Conservation (phyloP, 73 alveolate species). For the Durusdinium trenchii region DNA sequence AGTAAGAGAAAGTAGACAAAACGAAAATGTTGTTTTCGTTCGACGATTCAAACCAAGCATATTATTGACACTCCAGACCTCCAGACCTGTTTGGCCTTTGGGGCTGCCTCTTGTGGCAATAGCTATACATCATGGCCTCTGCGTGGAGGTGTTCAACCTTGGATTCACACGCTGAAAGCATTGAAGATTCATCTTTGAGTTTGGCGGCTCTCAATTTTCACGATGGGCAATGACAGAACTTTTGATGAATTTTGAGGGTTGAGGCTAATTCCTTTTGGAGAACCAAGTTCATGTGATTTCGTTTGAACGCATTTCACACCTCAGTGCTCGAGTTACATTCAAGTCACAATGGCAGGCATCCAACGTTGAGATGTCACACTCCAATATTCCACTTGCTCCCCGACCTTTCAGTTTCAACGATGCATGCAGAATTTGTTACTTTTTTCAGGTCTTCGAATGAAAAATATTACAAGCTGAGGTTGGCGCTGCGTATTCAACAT, state of each 20-base stretch:
- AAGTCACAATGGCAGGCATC: slow-evolving; percentile 80
- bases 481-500: slow-evolving; percentile 45
- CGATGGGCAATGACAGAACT: not conserved
- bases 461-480: not conserved
- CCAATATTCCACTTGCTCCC: slow-evolving; percentile 90
- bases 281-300: not conserved
- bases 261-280: not conserved
- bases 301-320: not conserved
- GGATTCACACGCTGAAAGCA: not conserved
- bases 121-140: slow-evolving; percentile 29
- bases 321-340: not conserved
- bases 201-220: not conserved
- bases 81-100: too few species aligned
- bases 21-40: too few species aligned
- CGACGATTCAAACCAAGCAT: too few species aligned
- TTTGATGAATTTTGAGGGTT: not conserved
- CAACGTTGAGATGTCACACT: slow-evolving; percentile 73
- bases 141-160: not conserved
- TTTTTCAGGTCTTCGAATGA: too few species aligned
- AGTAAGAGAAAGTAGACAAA: too few species aligned
- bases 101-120: too few species aligned
- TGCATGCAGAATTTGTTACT: too few species aligned
- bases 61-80: too few species aligned
- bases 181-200: not conserved
- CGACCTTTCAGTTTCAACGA: too few species aligned